A percentile compares a stretch with the other conserved stretches of the same genome.
Evolutionary conservation across 257 asterid species (phyloP).

Genomic region (Pogostemon cablin): DNA sequence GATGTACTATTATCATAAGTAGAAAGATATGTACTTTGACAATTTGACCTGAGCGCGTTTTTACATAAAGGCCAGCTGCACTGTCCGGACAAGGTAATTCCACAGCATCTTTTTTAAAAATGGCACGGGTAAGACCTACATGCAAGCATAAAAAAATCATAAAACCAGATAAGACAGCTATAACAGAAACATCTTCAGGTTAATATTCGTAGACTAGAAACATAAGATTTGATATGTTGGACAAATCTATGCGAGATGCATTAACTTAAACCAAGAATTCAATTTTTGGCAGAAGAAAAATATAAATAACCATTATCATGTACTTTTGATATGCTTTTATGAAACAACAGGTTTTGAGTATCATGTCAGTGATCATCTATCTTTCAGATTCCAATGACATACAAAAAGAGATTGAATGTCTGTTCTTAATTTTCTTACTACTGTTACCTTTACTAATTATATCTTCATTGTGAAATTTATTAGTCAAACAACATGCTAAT

Average conservation of each 20-base stretch:
- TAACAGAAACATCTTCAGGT: not conserved
- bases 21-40: constrained; percentile 72
- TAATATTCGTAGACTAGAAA: constrained; percentile 3
- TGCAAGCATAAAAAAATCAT: constrained; percentile 36
- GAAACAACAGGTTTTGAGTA: constrained; percentile 1
- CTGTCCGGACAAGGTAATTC: constrained; percentile 75
- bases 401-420: constrained; percentile 4
- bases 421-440: not conserved
- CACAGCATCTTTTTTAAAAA: constrained; percentile 62
- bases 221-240: not conserved
- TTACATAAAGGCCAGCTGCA: constrained; percentile 86
- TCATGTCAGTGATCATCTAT: not conserved
- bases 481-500: not conserved
- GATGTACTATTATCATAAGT: constrained; percentile 33
- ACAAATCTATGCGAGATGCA: constrained; percentile 25
- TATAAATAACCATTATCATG: constrained; percentile 3
- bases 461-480: constrained; percentile 1
- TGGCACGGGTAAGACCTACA: constrained; percentile 85
- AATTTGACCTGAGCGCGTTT: constrained; percentile 78
- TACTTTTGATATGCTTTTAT: constrained; percentile 17
- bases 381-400: constrained; percentile 14
- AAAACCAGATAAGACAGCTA: constrained; percentile 11
- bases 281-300: not conserved
- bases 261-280: constrained; percentile 13
- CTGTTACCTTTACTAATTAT: not conserved